phyloP scores from a whole-genome alignment of 2,329 filamentous ascomycete species.

The Hymenoscyphus linearis region DNA sequence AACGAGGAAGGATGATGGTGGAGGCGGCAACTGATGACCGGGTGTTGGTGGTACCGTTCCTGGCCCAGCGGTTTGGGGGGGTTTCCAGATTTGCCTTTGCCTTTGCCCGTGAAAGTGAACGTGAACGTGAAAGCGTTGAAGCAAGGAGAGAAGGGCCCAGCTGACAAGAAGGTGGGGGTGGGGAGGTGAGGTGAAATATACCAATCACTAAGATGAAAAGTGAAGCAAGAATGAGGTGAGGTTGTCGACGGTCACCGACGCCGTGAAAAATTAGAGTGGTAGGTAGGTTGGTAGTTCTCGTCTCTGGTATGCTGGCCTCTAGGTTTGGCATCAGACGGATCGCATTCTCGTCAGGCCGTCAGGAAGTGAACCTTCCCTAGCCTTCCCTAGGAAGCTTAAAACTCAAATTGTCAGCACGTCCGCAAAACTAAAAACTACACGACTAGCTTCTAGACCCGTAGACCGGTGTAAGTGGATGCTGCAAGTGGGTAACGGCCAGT shows the following conservation, averaged over 20 bases:
- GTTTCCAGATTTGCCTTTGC: neutral
- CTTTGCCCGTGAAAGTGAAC: too few relatives aligned
- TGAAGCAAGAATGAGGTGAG: neutral
- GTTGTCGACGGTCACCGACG: neutral
- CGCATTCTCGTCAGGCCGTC: neutral
- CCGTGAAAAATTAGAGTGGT: neutral
- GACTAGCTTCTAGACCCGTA: neutral
- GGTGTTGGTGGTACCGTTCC: neutral
- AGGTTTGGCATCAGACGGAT: neutral
- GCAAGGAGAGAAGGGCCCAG: neutral
- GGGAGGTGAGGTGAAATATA: neutral
- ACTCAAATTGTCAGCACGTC: neutral
- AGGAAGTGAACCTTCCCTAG: neutral
- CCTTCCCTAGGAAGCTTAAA: neutral
- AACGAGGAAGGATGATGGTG: neutral
- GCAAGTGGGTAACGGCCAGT: neutral
- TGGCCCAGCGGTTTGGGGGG: conserved; percentile 3
- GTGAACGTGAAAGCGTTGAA: neutral
- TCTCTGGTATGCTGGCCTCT: neutral
- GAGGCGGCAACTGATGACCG: neutral
- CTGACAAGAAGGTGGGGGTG: neutral
- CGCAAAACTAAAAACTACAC: neutral
- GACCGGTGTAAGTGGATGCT: neutral
- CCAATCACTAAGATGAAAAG: neutral
- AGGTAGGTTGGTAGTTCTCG: too few relatives aligned